Evolutionary conservation across 108 stramenopile species (phyloP).

Genomic region (Cyclotella sp.): DNA sequence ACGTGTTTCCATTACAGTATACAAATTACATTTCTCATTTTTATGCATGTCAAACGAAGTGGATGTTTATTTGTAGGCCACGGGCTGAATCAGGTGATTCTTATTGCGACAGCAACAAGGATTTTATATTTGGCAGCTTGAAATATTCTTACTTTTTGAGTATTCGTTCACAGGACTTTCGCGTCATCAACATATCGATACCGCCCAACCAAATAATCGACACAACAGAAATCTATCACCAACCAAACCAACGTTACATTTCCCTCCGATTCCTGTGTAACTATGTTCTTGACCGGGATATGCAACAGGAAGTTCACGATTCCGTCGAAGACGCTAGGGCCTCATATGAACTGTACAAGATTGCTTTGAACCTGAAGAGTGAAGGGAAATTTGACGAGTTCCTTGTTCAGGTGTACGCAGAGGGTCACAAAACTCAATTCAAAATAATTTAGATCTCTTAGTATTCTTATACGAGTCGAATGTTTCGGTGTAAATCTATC

Average conservation of each 20-base stretch:
- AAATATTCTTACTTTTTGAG: no score
- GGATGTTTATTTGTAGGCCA: conserved; percentile 92
- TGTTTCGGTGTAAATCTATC: not conserved
- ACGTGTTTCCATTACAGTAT: not conserved
- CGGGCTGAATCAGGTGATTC: conserved; percentile 63
- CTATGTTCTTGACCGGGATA: conserved; percentile 85
- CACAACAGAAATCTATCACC: conserved; percentile 91
- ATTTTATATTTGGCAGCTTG: not conserved
- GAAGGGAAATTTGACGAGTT: conserved; percentile 68
- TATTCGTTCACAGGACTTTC: conserved; percentile 68
- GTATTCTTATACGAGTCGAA: not conserved
- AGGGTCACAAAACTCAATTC: conserved; percentile 79
- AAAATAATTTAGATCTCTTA: conserved; percentile 39
- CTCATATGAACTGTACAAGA: conserved; percentile 75
- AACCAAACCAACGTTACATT: conserved; percentile 85
- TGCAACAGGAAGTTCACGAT: conserved; percentile 96
- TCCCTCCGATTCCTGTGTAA: conserved; percentile 92
- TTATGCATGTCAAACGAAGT: conserved; percentile 5
- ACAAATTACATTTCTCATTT: not conserved
- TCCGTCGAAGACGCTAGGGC: conserved; percentile 94
- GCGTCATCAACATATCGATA: conserved; percentile 83
- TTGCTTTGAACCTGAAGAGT: conserved; percentile 65
- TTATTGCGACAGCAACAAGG: no score
- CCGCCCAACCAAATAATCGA: conserved; percentile 94
- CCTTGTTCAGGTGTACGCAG: conserved; percentile 69